Conservation (phyloP, 2,329 filamentous ascomycete species). For the Aphanocladium album region DNA sequence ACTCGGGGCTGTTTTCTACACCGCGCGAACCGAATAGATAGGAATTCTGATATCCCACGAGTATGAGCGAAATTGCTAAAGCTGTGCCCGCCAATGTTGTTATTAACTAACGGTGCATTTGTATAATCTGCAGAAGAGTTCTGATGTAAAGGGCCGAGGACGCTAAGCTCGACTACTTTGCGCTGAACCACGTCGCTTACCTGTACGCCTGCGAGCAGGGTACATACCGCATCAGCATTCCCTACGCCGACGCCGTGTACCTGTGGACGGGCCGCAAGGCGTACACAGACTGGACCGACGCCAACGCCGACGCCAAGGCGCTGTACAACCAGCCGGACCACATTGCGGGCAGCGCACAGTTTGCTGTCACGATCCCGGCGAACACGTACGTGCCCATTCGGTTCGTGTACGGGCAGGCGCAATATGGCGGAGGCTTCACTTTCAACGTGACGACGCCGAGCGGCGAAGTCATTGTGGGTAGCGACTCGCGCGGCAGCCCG, state of each 20-base stretch:
- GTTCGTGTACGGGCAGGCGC: slow-evolving; percentile 15
- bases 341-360: slow-evolving; percentile 17
- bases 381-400: slow-evolving; percentile 15
- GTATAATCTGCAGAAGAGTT: too few species aligned
- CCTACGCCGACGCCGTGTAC: slow-evolving; percentile 13
- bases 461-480: slow-evolving; percentile 12
- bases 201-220: slow-evolving; percentile 21
- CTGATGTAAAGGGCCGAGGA: too few species aligned
- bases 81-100: too few species aligned
- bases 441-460: slow-evolving; percentile 13
- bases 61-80: too few species aligned
- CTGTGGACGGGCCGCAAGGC: slow-evolving; percentile 19
- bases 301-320: slow-evolving; percentile 18
- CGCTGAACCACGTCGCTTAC: slow-evolving; percentile 22
- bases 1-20: too few species aligned
- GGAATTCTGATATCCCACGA: too few species aligned
- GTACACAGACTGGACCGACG: slow-evolving; percentile 20
- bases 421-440: slow-evolving; percentile 13
- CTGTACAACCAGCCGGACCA: slow-evolving; percentile 16
- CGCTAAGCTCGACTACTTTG: slow-evolving; percentile 18
- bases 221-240: slow-evolving; percentile 19
- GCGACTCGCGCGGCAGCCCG: neutral
- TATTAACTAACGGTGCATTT: too few species aligned
- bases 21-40: too few species aligned
- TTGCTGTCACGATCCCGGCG: slow-evolving; percentile 15